Conservation (phyloP, 345 rosid species). For the Hirschfeldia incana region DNA sequence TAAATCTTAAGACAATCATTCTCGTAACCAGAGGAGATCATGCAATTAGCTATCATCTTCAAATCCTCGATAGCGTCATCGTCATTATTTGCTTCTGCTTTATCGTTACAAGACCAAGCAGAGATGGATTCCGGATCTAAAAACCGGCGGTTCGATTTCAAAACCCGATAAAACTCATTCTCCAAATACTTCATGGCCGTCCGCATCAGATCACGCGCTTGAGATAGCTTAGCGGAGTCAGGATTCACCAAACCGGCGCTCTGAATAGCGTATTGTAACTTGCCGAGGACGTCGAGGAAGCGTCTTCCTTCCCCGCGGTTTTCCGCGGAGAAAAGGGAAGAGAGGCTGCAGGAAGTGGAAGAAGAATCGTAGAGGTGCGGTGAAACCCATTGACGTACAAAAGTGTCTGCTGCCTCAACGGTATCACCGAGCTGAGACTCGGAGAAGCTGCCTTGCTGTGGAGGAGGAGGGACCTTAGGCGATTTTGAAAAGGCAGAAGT, state of each 20-base stretch:
- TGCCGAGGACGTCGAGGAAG: constrained; percentile 47
- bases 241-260: constrained; percentile 37
- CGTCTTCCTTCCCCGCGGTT: constrained; percentile 52
- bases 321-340: constrained; percentile 46
- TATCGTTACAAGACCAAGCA: constrained; percentile 29
- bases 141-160: constrained; percentile 44
- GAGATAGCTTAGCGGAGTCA: constrained; percentile 45
- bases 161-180: constrained; percentile 57
- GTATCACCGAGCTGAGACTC: constrained; percentile 51
- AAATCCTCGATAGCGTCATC: constrained; percentile 50
- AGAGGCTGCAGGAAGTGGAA: constrained; percentile 24
- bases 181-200: constrained; percentile 63
- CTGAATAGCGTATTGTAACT: constrained; percentile 56
- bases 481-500: constrained; percentile 13
- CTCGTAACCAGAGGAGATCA: constrained; percentile 67
- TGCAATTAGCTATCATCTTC: constrained; percentile 67
- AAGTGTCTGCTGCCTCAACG: constrained; percentile 43
- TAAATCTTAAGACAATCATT: constrained; percentile 73
- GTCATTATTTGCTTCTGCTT: neutral
- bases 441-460: constrained; percentile 42
- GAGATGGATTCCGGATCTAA: constrained; percentile 56
- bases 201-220: constrained; percentile 58
- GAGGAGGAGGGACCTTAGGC: neutral
- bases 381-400: constrained; percentile 48
- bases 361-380: constrained; percentile 14